phyloP scores from a whole-genome alignment of 2,329 filamentous ascomycete species.

The Fusarium protoensiforme region DNA sequence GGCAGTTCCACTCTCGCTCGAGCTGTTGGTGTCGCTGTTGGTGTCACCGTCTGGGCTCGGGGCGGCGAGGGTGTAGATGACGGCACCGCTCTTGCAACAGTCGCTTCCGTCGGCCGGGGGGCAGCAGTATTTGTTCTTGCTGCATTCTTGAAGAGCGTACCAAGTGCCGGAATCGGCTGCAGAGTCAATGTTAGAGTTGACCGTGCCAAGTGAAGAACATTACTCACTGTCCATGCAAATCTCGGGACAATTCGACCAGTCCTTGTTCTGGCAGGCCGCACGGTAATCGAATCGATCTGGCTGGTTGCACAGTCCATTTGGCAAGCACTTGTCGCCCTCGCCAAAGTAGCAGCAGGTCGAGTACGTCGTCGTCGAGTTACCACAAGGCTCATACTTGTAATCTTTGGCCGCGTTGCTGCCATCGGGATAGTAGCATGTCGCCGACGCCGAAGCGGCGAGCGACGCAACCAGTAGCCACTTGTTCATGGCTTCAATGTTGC shows the following conservation, averaged over 20 bases:
- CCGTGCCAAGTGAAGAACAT: neutral
- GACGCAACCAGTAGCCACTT: neutral
- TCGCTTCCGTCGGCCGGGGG: slow-evolving; percentile 17
- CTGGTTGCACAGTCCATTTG: slow-evolving; percentile 33
- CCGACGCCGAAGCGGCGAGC: neutral
- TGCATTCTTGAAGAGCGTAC: slow-evolving; percentile 22
- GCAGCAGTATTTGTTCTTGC: slow-evolving; percentile 37
- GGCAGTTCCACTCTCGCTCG: neutral
- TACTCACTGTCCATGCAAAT: slow-evolving; percentile 35
- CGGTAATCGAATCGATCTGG: slow-evolving; percentile 29
- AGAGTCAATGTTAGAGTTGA: neutral
- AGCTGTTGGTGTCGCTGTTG: neutral
- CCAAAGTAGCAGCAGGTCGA: slow-evolving; percentile 39
- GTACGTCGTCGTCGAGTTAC: slow-evolving; percentile 21
- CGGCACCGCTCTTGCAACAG: slow-evolving; percentile 31
- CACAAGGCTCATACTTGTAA: slow-evolving; percentile 37
- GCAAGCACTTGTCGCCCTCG: slow-evolving; percentile 33
- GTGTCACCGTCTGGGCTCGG: neutral
- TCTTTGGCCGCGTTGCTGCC: slow-evolving; percentile 32
- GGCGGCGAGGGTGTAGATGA: slow-evolving; percentile 26
- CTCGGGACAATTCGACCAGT: slow-evolving; percentile 35
- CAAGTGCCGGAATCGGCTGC: slow-evolving; percentile 24
- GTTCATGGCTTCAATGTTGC: neutral
- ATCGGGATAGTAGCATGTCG: slow-evolving; percentile 37
- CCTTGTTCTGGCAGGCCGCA: slow-evolving; percentile 36